Percentiles rank a stretch among this genome's conserved stretches.
Evolutionary conservation across 1,284 basidiomycete genomes (phyloP).

Genomic region (Athelia sp.): DNA sequence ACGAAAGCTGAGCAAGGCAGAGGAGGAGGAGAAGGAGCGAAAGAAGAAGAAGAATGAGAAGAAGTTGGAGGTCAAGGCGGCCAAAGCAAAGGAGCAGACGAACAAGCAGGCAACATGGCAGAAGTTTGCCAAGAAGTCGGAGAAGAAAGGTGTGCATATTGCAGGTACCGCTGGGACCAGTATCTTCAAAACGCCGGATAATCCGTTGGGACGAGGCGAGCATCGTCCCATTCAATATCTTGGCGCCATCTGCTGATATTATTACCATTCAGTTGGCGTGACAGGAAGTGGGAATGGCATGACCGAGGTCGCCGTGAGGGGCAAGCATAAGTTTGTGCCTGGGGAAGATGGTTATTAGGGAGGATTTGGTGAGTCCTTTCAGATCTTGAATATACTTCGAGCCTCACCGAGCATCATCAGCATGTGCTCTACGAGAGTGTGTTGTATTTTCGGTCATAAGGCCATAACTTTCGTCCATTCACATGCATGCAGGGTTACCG

Average conservation of each 20-base stretch:
- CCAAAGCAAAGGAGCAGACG: slow-evolving; percentile 86
- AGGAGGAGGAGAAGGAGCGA: slow-evolving; percentile 86
- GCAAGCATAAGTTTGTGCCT: slow-evolving; percentile 77
- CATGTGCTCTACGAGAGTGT: neutral
- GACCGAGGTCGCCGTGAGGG: slow-evolving; percentile 71
- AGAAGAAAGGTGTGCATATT: slow-evolving; percentile 91
- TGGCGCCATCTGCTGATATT: slow-evolving; percentile 14
- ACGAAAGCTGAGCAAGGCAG: slow-evolving; percentile 74
- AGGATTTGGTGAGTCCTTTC: neutral
- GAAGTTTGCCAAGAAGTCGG: slow-evolving; percentile 95
- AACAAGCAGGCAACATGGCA: slow-evolving; percentile 93
- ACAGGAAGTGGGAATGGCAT: slow-evolving; percentile 92
- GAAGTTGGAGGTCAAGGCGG: slow-evolving; percentile 82
- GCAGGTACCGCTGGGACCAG: slow-evolving; percentile 85
- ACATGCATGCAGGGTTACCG: too few species aligned
- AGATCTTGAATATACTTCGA: neutral
- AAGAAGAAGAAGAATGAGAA: slow-evolving; percentile 98
- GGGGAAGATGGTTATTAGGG: slow-evolving; percentile 36
- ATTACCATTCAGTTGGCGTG: slow-evolving; percentile 71
- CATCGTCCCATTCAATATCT: slow-evolving; percentile 17
- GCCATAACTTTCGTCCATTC: too few species aligned
- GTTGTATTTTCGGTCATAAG: too few species aligned
- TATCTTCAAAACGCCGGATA: slow-evolving; percentile 96
- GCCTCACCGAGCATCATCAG: neutral
- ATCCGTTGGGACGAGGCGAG: slow-evolving; percentile 81